Evolutionary conservation across 441 rosid species (phyloP), one percentile per base, ranked within the genome.

Genomic region (Hura crepitans): DNA sequence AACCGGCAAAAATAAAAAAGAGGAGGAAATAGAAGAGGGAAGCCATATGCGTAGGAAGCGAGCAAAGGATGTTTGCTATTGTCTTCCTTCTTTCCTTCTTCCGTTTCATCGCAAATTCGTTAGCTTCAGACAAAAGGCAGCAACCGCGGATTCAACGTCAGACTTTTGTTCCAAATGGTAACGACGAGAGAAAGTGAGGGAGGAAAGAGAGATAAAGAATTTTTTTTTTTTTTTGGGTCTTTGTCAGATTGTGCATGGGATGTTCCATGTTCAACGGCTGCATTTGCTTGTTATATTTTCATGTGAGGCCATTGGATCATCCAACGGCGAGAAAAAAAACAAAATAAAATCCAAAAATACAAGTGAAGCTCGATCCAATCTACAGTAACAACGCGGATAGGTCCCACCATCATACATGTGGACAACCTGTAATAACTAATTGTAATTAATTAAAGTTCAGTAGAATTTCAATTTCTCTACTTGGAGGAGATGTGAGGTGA

Each of bases 211-310:
- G 46, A 45, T 51, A 64, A 12, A 22, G 42, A 28, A n/a, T n/a
- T n/a, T n/a, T n/a, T n/a, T n/a, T n/a, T n/a, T n/a, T n/a, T n/a
- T n/a, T n/a, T n/a, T n/a, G n/a, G n/a, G 62, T 57, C 57, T 43
- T 53, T 72, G 75, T 83, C 76, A 63, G 60, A 6, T 63, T 73
- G 56, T 51, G 57, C n/a, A 20, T 55, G 35, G 23, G 56, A 59
- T 17, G 69, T 70, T 74, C 78, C 79, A 76, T 43, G 68, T 72
- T 78, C 81, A 69, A 59, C 72, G 72, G 66, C 57, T 46, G 5
- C 6, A 22, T 28, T 23, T 62, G 22, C 27, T 61, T 0, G 54
- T 37, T 15, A 30, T 0, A 20, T 45, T 60, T 12, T 31, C 0
- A 60, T 67, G 18, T 1, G 0, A 25, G 25, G 46, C 65, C 65